Base-by-base conservation (phyloP, 2,329 filamentous ascomycete species). In the Aquanectria penicillioides region DNA sequence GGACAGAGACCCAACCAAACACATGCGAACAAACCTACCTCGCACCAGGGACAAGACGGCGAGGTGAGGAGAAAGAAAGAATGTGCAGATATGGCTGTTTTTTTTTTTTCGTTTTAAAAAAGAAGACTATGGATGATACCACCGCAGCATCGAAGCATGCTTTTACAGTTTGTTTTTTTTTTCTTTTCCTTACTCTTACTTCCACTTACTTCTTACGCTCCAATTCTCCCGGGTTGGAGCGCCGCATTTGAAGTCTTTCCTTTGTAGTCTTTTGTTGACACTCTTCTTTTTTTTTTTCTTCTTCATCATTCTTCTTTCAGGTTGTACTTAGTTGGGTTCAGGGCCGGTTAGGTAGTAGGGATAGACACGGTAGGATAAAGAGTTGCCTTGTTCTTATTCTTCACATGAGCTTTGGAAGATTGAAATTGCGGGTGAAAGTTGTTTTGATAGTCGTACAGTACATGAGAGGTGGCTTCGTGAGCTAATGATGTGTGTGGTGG, bases 121-220 rank as follows among this genome's bases (percentile, higher is more conserved):
- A 66, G 67, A 71, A 71, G 71, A 63, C 74, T 69, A 76, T 73
- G 74, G 75, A 78, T 75, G 76, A 78, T 77, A 78, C 76, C 76
- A 78, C 73, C 73, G 72, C 75, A 73, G 73, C 75, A 74, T 74
- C 67, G 56, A n/a, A 73, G 71, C 73, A 74, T 71, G 72, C 69
- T 65, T 71, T 46, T 46, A 46, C 62, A 61, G 62, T 68, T 70
- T 73, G 62, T 62, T 63, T 66, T 67, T 69, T 62, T 38, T 50
- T 62, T 50, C 44, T 33, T 61, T 53, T n/a, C n/a, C n/a, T n/a
- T n/a, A n/a, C n/a, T n/a, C n/a, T n/a, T n/a, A n/a, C n/a, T n/a
- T n/a, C n/a, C n/a, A n/a, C n/a, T n/a, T n/a, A n/a, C n/a, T n/a
- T n/a, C n/a, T n/a, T n/a, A n/a, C n/a, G n/a, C n/a, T n/a, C n/a